These are phyloP conservation scores for Puccinia polysora DNA, from an alignment of 1,284 basidiomycete genomes.

Conservation along the genomic window DNA sequence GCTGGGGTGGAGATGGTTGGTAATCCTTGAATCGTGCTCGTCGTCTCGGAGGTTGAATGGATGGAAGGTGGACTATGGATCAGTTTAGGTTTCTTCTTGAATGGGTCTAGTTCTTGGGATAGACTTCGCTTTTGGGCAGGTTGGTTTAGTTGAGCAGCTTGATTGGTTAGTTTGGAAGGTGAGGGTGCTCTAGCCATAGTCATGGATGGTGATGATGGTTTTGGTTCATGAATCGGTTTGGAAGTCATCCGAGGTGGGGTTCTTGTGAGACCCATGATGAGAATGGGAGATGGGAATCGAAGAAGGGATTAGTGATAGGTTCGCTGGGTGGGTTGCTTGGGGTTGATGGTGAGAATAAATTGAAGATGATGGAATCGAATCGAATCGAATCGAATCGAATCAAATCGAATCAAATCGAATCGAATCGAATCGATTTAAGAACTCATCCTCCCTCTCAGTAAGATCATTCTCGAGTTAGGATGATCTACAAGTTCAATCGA, in stretches of 20 bases:
- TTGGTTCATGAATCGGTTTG: too few species aligned
- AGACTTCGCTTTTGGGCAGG: not conserved
- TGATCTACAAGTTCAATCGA: too few species aligned
- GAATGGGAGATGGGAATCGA: too few species aligned
- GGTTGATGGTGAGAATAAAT: too few species aligned
- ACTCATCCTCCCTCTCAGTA: too few species aligned
- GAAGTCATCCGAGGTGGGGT: not conserved
- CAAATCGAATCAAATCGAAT: too few species aligned
- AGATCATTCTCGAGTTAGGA: too few species aligned
- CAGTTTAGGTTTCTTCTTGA: constrained; percentile 24
- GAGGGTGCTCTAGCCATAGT: not conserved
- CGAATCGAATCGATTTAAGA: too few species aligned
- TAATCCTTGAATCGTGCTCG: not conserved
- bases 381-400: too few species aligned
- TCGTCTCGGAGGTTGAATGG: not conserved
- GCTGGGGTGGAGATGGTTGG: constrained; percentile 4
- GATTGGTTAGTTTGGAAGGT: not conserved
- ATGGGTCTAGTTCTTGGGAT: constrained; percentile 3
- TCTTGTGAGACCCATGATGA: constrained; percentile 1
- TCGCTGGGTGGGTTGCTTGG: too few species aligned
- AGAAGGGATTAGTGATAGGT: too few species aligned
- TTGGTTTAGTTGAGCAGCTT: not conserved
- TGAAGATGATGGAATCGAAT: too few species aligned
- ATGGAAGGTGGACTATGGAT: constrained; percentile 5
- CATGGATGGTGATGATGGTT: not conserved